Conservation (phyloP, 306 rosid species). For the Malus orientalis region DNA sequence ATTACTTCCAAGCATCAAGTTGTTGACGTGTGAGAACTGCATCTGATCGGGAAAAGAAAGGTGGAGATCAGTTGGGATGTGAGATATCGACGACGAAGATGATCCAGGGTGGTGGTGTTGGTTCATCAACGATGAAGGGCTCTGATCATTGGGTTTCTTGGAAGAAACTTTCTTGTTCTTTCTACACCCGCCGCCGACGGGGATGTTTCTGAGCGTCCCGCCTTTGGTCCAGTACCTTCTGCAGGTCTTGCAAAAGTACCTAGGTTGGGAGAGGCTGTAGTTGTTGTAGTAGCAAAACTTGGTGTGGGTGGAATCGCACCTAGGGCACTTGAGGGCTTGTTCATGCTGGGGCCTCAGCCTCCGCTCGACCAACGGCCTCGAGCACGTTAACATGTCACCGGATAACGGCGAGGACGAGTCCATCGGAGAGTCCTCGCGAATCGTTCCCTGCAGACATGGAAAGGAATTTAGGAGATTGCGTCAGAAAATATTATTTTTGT, state of each 20-base stretch:
- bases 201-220: conserved; percentile 91
- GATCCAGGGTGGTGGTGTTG: conserved; percentile 21
- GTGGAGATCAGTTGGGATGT: conserved; percentile 64
- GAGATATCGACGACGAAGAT: conserved; percentile 24
- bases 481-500: background rate
- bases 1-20: conserved; percentile 33
- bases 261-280: conserved; percentile 91
- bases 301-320: conserved; percentile 94
- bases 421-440: conserved; percentile 64
- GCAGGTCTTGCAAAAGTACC: conserved; percentile 96
- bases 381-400: conserved; percentile 68
- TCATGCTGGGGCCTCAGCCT: conserved; percentile 76
- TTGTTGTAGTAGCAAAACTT: conserved; percentile 99
- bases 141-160: conserved; percentile 51
- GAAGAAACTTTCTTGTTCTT: conserved; percentile 77
- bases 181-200: conserved; percentile 91
- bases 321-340: conserved; percentile 78
- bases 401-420: conserved; percentile 73
- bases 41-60: conserved; percentile 57
- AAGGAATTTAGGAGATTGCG: background rate
- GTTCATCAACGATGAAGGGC: background rate
- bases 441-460: conserved; percentile 42
- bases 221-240: conserved; percentile 98
- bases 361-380: conserved; percentile 67
- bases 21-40: conserved; percentile 53